These are phyloP conservation scores for Suillus clintonianus DNA, from an alignment of 768 basidiomycete species.

Conservation along the genomic window DNA sequence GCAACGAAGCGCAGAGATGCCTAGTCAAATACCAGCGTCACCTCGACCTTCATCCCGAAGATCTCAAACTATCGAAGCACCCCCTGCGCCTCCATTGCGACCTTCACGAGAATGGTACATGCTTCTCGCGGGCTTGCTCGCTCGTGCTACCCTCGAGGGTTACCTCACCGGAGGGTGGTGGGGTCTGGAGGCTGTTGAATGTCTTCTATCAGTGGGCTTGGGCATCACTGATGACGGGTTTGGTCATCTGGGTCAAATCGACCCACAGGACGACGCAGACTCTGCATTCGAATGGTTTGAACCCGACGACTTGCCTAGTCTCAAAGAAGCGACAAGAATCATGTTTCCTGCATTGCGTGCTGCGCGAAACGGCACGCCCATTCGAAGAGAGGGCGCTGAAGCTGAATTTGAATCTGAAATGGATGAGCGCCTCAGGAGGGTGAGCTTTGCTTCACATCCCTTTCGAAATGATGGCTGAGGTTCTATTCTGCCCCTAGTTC, in stretches of 20 bases:
- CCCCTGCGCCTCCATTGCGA: constrained; percentile 56
- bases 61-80: constrained; percentile 38
- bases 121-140: constrained; percentile 72
- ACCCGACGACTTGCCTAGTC: constrained; percentile 73
- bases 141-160: constrained; percentile 83
- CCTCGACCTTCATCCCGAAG: constrained; percentile 19
- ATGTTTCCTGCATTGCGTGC: constrained; percentile 61
- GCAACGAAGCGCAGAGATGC: constrained; percentile 21
- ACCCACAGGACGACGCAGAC: constrained; percentile 34
- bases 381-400: constrained; percentile 53
- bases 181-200: constrained; percentile 68
- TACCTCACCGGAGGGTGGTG: constrained; percentile 83
- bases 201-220: constrained; percentile 72
- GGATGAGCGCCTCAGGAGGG: constrained; percentile 68
- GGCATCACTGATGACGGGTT: constrained; percentile 37
- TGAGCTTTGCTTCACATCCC: constrained; percentile 34
- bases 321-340: constrained; percentile 64
- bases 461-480: constrained; percentile 5
- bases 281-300: constrained; percentile 59
- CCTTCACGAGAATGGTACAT: constrained; percentile 84
- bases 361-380: constrained; percentile 25
- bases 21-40: constrained; percentile 10
- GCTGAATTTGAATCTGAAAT: constrained; percentile 77
- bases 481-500: constrained; percentile 52
- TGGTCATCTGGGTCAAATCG: constrained; percentile 18